Conservation (phyloP, 2,329 filamentous ascomycete genomes). For the Beauveria bassiana region DNA sequence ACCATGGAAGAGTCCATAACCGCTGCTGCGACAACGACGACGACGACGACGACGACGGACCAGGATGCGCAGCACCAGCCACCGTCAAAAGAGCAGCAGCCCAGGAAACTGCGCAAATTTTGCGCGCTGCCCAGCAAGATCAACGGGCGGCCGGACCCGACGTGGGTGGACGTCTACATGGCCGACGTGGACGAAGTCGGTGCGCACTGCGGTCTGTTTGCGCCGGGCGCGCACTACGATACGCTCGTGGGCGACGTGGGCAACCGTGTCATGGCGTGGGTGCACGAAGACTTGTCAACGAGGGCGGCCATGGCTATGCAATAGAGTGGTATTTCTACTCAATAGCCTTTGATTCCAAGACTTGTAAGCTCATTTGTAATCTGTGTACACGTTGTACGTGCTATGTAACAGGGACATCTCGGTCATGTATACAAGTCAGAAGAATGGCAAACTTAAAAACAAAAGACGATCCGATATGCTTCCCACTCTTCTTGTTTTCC, state of each 20-base stretch:
- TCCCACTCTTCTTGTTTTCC: background rate
- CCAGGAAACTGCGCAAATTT: conserved; percentile 64
- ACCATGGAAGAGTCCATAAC: background rate
- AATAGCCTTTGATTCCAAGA: no score
- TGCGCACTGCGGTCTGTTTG: conserved; percentile 78
- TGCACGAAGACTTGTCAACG: conserved; percentile 50
- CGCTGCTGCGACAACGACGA: background rate
- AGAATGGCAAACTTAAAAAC: background rate
- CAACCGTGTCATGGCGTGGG: conserved; percentile 59
- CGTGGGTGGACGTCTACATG: conserved; percentile 78
- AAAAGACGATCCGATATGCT: background rate
- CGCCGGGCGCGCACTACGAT: conserved; percentile 66
- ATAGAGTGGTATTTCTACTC: no score
- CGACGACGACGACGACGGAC: no score
- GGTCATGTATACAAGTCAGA: background rate
- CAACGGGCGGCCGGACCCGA: conserved; percentile 52
- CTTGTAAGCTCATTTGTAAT: background rate
- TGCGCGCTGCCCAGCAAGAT: conserved; percentile 59
- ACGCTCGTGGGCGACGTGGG: conserved; percentile 68
- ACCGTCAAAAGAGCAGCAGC: conserved; percentile 18
- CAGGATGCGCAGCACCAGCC: conserved; percentile 18
- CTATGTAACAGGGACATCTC: background rate
- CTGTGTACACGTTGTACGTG: background rate
- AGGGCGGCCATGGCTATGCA: conserved; percentile 25
- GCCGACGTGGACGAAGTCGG: conserved; percentile 75